Evolutionary conservation across 768 basidiomycete genomes (phyloP).

Genomic region (Psilocybe cubensis): DNA sequence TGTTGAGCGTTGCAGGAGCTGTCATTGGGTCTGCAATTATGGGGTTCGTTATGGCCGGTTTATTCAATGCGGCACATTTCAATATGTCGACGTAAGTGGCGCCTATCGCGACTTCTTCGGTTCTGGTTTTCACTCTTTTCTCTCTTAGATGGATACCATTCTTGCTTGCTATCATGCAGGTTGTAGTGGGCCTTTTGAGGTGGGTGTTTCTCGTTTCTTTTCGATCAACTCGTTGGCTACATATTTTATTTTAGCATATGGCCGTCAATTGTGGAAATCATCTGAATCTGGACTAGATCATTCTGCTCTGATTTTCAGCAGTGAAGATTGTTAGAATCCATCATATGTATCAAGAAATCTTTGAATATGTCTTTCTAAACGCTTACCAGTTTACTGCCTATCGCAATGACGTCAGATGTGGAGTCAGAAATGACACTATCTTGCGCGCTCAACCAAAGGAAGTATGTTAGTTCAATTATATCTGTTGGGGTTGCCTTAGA

Average conservation of each 20-base stretch:
- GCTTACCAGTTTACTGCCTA: neutral
- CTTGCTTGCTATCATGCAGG: conserved; percentile 45
- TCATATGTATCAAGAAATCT: neutral
- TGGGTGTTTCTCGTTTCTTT: conserved; percentile 10
- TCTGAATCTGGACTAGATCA: conserved; percentile 11
- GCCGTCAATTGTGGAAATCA: conserved; percentile 50
- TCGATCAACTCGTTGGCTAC: neutral
- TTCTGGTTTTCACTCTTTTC: neutral
- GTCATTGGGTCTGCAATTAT: conserved; percentile 49
- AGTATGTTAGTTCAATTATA: neutral
- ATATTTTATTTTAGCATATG: conserved; percentile 33
- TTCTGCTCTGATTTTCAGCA: neutral
- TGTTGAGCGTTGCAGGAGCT: conserved; percentile 46
- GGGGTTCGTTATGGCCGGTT: conserved; percentile 46
- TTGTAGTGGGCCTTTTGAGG: conserved; percentile 46
- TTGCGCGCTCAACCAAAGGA: neutral
- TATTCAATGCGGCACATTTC: conserved; percentile 48
- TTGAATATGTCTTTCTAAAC: neutral
- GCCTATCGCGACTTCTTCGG: neutral
- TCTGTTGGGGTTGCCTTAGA: no score
- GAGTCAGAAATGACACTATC: neutral
- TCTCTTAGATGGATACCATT: conserved; percentile 48
- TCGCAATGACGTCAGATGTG: neutral
- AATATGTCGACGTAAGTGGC: conserved; percentile 54
- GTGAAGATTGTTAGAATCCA: neutral